Evolutionary conservation across 345 rosid species (phyloP).

Genomic region (Brassica carinata): DNA sequence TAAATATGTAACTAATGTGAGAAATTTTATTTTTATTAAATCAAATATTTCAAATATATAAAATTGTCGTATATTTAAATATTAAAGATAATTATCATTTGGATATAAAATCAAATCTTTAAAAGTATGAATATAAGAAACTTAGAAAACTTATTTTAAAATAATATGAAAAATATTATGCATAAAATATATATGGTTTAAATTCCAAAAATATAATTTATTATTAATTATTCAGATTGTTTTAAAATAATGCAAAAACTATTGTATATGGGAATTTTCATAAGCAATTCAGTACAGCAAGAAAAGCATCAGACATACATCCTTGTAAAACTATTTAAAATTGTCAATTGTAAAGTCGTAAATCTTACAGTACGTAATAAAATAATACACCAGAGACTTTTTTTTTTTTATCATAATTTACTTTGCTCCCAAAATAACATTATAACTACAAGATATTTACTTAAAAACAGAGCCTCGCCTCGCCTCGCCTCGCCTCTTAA

Average conservation of each 20-base stretch:
- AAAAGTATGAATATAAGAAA: no score
- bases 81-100: background rate
- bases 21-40: background rate
- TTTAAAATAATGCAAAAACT: background rate
- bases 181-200: background rate
- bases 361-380: background rate
- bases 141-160: background rate
- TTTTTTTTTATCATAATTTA: no score
- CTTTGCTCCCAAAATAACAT: background rate
- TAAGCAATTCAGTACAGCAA: background rate
- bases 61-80: no score
- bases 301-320: background rate
- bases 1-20: background rate
- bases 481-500: background rate
- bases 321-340: background rate
- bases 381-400: background rate
- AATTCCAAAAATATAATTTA: background rate
- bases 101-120: background rate
- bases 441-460: background rate
- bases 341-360: background rate
- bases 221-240: background rate
- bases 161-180: no score
- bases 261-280: background rate
- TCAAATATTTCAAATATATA: background rate
- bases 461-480: background rate